Evolutionary conservation across 495 filamentous ascomycete genomes (phyloP).

Genomic region (Amphirosellinia nigrospora): DNA sequence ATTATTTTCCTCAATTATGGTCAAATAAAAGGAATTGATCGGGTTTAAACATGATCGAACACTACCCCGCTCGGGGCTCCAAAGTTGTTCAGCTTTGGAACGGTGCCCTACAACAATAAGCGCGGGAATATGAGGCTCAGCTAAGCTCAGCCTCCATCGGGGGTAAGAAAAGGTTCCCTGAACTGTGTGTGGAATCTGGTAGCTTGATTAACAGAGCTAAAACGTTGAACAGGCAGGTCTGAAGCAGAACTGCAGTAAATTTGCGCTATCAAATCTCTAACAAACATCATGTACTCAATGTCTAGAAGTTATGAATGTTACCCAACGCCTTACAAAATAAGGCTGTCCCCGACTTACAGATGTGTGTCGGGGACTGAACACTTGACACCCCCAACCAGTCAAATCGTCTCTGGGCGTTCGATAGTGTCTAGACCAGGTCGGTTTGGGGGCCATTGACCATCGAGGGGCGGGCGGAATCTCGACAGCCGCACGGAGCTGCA

Average conservation of each 20-base stretch:
- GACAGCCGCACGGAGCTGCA: conserved; percentile 18
- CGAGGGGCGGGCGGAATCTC: conserved; percentile 6
- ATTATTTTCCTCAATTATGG: not conserved
- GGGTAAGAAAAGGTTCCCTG: no score
- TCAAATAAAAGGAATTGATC: not conserved
- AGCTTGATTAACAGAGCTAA: not conserved
- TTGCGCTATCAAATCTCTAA: not conserved
- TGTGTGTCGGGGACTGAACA: not conserved
- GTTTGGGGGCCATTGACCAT: conserved; percentile 11
- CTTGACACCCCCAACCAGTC: conserved; percentile 8
- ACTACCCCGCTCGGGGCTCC: conserved; percentile 2
- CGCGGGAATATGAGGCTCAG: conserved; percentile 13
- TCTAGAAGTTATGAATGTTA: not conserved
- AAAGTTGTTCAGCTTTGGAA: conserved; percentile 1
- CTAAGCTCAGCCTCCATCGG: conserved; percentile 7
- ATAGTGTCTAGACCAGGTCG: conserved; percentile 4
- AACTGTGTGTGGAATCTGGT: no score
- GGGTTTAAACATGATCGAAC: not conserved
- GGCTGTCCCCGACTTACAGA: not conserved
- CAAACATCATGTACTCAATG: not conserved
- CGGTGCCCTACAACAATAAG: not conserved
- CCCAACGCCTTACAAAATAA: not conserved
- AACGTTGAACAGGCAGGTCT: not conserved
- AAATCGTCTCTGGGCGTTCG: conserved; percentile 1
- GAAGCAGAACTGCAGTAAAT: not conserved